These are phyloP conservation scores for Penicillium maclennaniae DNA, from an alignment of 495 filamentous ascomycete species.

Conservation along the genomic window DNA sequence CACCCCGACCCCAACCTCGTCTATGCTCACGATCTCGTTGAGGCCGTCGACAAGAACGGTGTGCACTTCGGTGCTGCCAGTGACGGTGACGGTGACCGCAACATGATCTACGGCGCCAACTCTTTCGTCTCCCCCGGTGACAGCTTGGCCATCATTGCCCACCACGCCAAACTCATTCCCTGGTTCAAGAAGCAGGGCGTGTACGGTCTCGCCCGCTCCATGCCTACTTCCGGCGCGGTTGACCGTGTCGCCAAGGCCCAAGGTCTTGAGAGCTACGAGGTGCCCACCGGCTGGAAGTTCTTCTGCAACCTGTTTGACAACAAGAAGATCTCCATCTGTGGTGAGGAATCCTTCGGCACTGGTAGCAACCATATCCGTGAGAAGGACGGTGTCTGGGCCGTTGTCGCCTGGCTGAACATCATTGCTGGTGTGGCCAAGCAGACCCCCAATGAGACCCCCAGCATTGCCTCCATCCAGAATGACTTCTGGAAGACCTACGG, in stretches of 20 bases:
- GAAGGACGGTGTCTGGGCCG: conserved; percentile 97
- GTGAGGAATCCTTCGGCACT: conserved; percentile 96
- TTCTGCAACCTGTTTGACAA: conserved; percentile 98
- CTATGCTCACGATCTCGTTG: conserved; percentile 94
- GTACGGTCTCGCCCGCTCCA: conserved; percentile 88
- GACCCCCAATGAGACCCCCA: conserved; percentile 67
- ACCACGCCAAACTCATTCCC: conserved; percentile 88
- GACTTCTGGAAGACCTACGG: conserved; percentile 98
- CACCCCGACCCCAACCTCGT: conserved; percentile 98
- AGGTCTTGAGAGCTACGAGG: conserved; percentile 89
- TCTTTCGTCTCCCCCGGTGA: conserved; percentile 96
- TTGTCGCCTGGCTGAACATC: conserved; percentile 97
- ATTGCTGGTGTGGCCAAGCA: conserved; percentile 90
- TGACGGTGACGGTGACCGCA: conserved; percentile 96
- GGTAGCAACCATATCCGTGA: conserved; percentile 99
- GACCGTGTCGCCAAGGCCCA: conserved; percentile 94
- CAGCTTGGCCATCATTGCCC: conserved; percentile 94
- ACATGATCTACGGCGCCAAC: conserved; percentile 99
- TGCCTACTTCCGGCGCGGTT: conserved; percentile 94
- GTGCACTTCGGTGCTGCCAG: conserved; percentile 96
- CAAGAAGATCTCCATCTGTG: conserved; percentile 97
- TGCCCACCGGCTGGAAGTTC: conserved; percentile 99
- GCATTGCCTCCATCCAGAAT: conserved; percentile 90
- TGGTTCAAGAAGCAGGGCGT: conserved; percentile 98
- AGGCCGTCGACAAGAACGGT: conserved; percentile 82